Evolutionary conservation across 164 flowering plant genomes (phyloP).

Genomic region (Taxillus chinensis): DNA sequence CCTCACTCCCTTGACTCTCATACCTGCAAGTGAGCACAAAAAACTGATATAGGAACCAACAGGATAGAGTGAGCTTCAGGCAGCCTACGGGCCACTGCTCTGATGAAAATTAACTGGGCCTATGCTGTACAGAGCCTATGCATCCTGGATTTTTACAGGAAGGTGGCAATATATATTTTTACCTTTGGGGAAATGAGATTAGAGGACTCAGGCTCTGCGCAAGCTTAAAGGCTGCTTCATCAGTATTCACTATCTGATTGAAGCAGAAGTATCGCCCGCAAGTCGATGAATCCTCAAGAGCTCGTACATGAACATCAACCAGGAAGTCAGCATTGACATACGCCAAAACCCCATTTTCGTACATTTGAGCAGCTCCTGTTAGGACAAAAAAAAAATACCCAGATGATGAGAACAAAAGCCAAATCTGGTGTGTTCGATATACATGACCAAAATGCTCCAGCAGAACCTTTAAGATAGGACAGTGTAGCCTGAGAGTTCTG

Average conservation of each 20-base stretch:
- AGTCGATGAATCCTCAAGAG: constrained; percentile 43
- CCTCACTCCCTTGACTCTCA: constrained; percentile 28
- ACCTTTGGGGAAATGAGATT: constrained; percentile 42
- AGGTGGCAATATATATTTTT: background rate
- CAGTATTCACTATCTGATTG: constrained; percentile 31
- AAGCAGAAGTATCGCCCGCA: constrained; percentile 65
- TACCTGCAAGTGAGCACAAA: constrained; percentile 16
- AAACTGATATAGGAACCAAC: too few species aligned
- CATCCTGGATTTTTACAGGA: too few species aligned
- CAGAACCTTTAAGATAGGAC: constrained; percentile 51
- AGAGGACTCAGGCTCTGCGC: constrained; percentile 40
- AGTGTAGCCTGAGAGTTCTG: constrained; percentile 35
- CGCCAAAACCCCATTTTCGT: constrained; percentile 56
- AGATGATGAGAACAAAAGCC: too few species aligned
- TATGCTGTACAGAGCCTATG: too few species aligned
- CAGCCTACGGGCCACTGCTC: too few species aligned
- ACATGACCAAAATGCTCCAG: background rate
- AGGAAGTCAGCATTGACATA: constrained; percentile 45
- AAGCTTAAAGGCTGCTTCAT: constrained; percentile 40
- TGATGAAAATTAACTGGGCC: too few species aligned
- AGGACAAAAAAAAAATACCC: background rate
- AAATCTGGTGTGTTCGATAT: too few species aligned
- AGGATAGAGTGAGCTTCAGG: background rate
- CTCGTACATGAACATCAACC: constrained; percentile 50
- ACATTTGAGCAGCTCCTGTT: constrained; percentile 68